Evolutionary conservation across 1,139 yeast genomes (phyloP), one percentile per base, ranked within the genome.

Genomic region (Hyphopichia pseudoburtonii): DNA sequence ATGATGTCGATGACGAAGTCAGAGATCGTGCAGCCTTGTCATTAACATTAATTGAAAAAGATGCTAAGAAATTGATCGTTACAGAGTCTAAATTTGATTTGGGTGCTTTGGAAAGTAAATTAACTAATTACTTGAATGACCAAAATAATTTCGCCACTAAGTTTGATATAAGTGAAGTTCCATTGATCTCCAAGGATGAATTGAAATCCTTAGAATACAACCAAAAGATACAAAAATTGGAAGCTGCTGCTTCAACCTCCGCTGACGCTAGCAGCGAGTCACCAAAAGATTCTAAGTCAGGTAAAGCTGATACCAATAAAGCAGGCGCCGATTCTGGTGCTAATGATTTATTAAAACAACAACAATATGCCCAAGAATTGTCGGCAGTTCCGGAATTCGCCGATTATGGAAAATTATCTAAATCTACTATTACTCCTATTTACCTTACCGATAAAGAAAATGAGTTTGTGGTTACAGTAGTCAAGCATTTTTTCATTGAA

Each of bases 11-110:
- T 58, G 98, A 92, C 62, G 99, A 92, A 65, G 98, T 94, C 28
- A 87, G 99, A 70, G 99, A 92, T 60, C 82, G 99, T 58, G 97
- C 98, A 7, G 88, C 96, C 2, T 72, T 92, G 47, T 82, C 95
- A 3, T 71, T 90, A 56, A 76, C 79, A 47, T 78, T 90, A 45
- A 76, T 88, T 42, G 73, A 70, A 29, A 61, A 68, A 39, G 66
- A 73, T 28, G 66, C 72, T 36, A 76, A 76, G 38, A 64, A 72
- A 30, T 78, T 84, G 47, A 73, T 88, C 47, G 78, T 83, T 41
- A 86, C 90, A 35, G 77, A 79, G 38, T 72, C 81, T 40, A 78
- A 76, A 46, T 89, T 80, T 60, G 89, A 90, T 47, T 72, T 92
- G 51, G 76, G 82, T 7, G 76, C 81, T 28, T 78, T 92, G 56